These are phyloP conservation scores for Rubia yunnanensis DNA, from an alignment of 257 asterid species.

Conservation along the genomic window DNA sequence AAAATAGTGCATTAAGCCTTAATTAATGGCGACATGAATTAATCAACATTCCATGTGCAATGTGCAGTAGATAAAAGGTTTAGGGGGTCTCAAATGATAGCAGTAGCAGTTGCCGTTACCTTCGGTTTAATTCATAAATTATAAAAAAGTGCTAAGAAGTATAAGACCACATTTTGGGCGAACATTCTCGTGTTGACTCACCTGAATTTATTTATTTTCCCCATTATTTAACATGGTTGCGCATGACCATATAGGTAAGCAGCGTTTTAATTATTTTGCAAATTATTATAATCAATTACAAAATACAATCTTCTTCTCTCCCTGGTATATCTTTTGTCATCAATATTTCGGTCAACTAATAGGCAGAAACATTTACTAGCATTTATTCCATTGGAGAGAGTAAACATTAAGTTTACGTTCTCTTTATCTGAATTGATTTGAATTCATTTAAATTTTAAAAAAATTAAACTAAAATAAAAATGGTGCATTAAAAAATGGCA, in stretches of 20 bases:
- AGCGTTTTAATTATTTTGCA: too few relatives aligned
- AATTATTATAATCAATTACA: background rate
- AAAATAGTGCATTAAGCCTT: too few relatives aligned
- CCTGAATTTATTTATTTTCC: background rate
- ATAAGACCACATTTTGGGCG: background rate
- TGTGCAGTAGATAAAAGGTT: background rate
- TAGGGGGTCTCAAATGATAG: background rate
- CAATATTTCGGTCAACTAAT: background rate
- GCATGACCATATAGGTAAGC: background rate
- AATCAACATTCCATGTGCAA: background rate
- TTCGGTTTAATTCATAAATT: background rate
- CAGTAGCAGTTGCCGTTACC: background rate
- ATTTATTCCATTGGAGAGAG: too few relatives aligned
- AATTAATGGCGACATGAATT: background rate
- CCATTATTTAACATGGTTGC: background rate
- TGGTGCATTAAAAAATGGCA: too few relatives aligned
- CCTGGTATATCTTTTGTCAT: background rate
- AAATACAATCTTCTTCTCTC: too few relatives aligned
- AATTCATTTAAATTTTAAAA: too few relatives aligned
- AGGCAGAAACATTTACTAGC: too few relatives aligned
- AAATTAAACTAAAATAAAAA: too few relatives aligned
- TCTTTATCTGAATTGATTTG: too few relatives aligned
- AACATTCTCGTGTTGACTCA: conserved; percentile 1
- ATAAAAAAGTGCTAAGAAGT: too few relatives aligned
- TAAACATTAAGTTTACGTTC: too few relatives aligned